These are phyloP conservation scores for Gilbertella persicaria DNA, from an alignment of 371 early-diverging fungal species.

Conservation along the genomic window DNA sequence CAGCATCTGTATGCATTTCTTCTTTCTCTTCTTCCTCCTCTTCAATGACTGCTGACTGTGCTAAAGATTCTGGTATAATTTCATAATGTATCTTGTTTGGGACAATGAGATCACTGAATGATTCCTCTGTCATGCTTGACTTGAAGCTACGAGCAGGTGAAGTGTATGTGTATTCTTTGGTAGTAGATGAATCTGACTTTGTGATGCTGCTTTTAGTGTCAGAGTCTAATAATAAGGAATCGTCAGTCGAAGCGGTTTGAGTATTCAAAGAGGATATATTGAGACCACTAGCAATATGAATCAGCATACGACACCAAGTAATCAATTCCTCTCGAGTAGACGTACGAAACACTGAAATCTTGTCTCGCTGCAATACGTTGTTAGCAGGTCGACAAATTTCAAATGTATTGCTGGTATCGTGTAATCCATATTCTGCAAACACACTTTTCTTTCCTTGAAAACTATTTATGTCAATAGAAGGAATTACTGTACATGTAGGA, in stretches of 20 bases:
- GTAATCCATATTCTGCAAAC: not conserved
- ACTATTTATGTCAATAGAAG: conserved; percentile 26
- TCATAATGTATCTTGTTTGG: conserved; percentile 6
- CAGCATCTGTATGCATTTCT: conserved; percentile 74
- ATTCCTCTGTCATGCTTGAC: conserved; percentile 12
- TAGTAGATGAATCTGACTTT: conserved; percentile 23
- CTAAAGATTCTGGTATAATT: too few species aligned
- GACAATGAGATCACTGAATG: conserved; percentile 11
- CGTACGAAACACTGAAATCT: conserved; percentile 17
- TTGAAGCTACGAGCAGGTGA: conserved; percentile 18
- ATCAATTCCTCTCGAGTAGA: conserved; percentile 13
- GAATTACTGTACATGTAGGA: conserved; percentile 27
- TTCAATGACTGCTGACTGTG: conserved; percentile 14
- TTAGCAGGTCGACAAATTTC: conserved; percentile 20
- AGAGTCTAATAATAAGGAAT: too few species aligned
- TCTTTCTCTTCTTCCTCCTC: conserved; percentile 74
- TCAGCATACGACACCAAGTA: conserved; percentile 18
- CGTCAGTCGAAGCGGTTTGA: too few species aligned
- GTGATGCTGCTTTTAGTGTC: too few species aligned
- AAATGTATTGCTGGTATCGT: conserved; percentile 11
- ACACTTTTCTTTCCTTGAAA: not conserved
- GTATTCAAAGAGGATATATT: not conserved
- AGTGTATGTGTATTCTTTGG: conserved; percentile 12
- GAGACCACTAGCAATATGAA: conserved; percentile 9
- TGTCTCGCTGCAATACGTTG: conserved; percentile 25